Base-by-base conservation (phyloP, 257 asterid species). In the Capsicum baccatum region DNA sequence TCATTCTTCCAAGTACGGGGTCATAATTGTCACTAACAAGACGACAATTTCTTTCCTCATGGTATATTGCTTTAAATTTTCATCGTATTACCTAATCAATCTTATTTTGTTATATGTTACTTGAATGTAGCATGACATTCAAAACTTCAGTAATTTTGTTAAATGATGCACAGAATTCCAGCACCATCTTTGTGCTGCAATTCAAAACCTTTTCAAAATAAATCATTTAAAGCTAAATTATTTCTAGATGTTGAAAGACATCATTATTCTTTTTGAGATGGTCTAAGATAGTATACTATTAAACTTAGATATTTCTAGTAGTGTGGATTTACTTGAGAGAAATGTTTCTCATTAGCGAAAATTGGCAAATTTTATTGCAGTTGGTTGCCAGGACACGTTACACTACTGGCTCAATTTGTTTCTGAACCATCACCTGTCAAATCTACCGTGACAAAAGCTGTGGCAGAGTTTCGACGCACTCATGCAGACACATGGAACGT, bases 401-500 rank as follows among this genome's bases (percentile, higher is more conserved):
- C 99, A 48, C 83, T 95, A 83, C 93, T 97, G 60, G 98, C 99
- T 74, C 93, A 88, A 69, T 97, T 97, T 85, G 99, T 93, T 79
- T 92, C 95, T 10, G 99, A 95, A 89, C 92, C 96, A 14, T 94
- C 98, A 67, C 99, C 99, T 63, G 88, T 95, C 78, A 97, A 97
- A 89, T 95, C 99, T n/a, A 95, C 99, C 2, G 99, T 95, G 73
- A 97, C 99, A 33, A 97, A 97, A 89, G 99, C 99, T 1, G 90
- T 97, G 83, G 99, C 99, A 73, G 99, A 95, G 82, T 97, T 97
- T 83, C 97, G 98, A 7, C 97, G 99, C 73, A 95, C 99, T 83
- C 99, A 97, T 89, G 98, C 99, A 52, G 99, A 97, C 89, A 95
- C 97, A 78, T 97, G 99, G 99, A 95, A 91, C 86, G 87, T 95